These are phyloP conservation scores for Talinum fruticosum DNA, from an alignment of 148 eudicot species.

Conservation along the genomic window DNA sequence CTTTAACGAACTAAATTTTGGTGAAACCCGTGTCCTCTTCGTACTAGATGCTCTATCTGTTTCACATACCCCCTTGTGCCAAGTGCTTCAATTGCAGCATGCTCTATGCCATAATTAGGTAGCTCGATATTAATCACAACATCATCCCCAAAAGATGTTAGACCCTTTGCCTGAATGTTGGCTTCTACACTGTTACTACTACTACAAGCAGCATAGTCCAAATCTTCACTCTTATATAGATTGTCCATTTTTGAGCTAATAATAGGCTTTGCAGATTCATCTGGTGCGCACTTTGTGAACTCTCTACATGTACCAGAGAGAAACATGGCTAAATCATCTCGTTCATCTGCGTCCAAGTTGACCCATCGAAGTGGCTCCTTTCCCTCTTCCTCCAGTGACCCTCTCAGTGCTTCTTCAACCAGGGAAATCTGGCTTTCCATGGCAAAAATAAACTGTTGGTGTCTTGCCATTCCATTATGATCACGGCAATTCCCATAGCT, in stretches of 20 bases:
- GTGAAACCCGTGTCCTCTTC: conserved; percentile 48
- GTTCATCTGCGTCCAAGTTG: conserved; percentile 74
- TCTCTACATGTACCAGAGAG: conserved; percentile 53
- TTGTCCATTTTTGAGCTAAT: conserved; percentile 17
- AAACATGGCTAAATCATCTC: conserved; percentile 81
- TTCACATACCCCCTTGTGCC: conserved; percentile 39
- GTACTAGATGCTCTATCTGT: conserved; percentile 40
- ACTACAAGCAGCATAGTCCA: conserved; percentile 25
- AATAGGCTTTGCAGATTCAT: conserved; percentile 22
- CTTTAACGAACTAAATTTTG: conserved; percentile 37
- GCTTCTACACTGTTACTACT: conserved; percentile 24
- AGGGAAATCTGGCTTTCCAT: conserved; percentile 67
- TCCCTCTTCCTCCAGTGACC: conserved; percentile 46
- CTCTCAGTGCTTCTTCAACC: conserved; percentile 61
- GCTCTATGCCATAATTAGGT: conserved; percentile 26
- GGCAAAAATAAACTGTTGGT: conserved; percentile 69
- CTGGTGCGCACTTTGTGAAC: conserved; percentile 24
- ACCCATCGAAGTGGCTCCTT: conserved; percentile 74
- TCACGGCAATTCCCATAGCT: conserved; percentile 65
- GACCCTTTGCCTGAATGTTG: conserved; percentile 14
- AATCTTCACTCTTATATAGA: conserved; percentile 22
- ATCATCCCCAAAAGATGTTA: conserved; percentile 31
- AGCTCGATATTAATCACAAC: conserved; percentile 27
- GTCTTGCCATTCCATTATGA: conserved; percentile 55
- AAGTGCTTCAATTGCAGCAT: conserved; percentile 27